phyloP scores from a whole-genome alignment of 1,139 yeast species.

The Hansenula sp. region DNA sequence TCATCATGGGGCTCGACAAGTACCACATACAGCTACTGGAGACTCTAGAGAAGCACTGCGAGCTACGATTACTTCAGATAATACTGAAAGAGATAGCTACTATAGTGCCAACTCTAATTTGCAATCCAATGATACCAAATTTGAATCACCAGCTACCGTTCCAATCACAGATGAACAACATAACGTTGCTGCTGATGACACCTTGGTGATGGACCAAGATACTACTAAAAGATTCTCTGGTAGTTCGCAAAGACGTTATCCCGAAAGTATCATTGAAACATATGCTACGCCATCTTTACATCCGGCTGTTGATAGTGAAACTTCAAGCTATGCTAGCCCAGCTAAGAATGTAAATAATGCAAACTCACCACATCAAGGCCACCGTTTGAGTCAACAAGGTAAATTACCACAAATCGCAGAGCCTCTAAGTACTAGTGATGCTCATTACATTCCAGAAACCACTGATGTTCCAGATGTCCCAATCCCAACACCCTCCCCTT shows the following conservation, averaged over 20 bases:
- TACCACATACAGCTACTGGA: not conserved
- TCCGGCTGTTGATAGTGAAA: slow-evolving; percentile 7
- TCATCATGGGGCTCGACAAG: not conserved
- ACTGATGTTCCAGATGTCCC: slow-evolving; percentile 7
- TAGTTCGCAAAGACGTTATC: slow-evolving; percentile 12
- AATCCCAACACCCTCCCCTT: slow-evolving; percentile 16
- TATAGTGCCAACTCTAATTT: not conserved
- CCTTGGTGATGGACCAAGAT: slow-evolving; percentile 7
- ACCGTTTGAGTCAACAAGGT: not conserved
- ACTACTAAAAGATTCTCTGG: slow-evolving; percentile 5
- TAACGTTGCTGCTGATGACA: not conserved
- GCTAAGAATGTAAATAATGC: too few relatives aligned
- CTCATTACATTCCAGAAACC: slow-evolving; percentile 18
- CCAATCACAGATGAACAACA: not conserved
- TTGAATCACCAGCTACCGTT: not conserved
- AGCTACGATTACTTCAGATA: not conserved
- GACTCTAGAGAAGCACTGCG: not conserved
- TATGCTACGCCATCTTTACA: slow-evolving; percentile 14
- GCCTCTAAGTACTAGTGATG: slow-evolving; percentile 6
- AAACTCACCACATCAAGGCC: not conserved
- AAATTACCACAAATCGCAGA: slow-evolving; percentile 1
- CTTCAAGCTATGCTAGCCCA: slow-evolving; percentile 1
- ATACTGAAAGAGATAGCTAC: slow-evolving; percentile 1
- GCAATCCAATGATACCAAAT: not conserved
- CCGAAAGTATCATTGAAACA: slow-evolving; percentile 22